Percentiles rank a stretch among this genome's conserved stretches.
These are phyloP conservation scores for Candolleomyces efflorescens DNA, from an alignment of 768 basidiomycete species.

Conservation along the genomic window DNA sequence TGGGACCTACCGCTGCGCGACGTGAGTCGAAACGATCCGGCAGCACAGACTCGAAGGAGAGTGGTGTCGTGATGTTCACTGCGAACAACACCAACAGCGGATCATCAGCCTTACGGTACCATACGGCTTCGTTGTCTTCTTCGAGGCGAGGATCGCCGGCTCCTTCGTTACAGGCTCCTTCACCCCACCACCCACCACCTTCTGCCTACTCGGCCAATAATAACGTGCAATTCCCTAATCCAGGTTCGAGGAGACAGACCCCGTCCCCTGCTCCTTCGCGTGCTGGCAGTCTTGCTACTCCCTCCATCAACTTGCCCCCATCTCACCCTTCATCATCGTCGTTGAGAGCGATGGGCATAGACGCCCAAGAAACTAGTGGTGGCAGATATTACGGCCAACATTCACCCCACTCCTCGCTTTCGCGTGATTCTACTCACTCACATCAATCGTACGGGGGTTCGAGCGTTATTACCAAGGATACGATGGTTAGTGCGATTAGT, in stretches of 20 bases:
- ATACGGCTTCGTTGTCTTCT: background rate
- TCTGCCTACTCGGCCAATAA: background rate
- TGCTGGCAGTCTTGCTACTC: background rate
- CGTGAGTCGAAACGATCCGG: background rate
- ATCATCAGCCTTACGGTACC: background rate
- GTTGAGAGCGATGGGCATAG: no score
- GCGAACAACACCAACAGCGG: background rate
- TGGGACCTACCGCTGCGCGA: background rate
- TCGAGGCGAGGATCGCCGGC: background rate
- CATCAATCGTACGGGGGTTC: background rate
- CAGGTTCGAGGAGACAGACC: background rate
- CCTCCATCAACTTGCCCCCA: background rate
- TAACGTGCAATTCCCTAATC: background rate
- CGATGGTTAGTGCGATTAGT: background rate
- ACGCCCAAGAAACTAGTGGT: background rate
- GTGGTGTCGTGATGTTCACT: background rate
- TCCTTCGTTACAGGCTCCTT: background rate
- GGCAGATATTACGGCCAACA: background rate
- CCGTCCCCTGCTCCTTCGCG: background rate
- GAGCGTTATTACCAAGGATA: slow-evolving; percentile 2
- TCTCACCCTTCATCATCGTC: background rate
- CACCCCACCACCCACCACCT: background rate
- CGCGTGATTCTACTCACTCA: background rate
- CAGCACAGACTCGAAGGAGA: background rate
- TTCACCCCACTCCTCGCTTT: background rate